These are phyloP conservation scores for Pleurotus citrinopileatus DNA, from an alignment of 768 basidiomycete genomes.

Conservation along the genomic window DNA sequence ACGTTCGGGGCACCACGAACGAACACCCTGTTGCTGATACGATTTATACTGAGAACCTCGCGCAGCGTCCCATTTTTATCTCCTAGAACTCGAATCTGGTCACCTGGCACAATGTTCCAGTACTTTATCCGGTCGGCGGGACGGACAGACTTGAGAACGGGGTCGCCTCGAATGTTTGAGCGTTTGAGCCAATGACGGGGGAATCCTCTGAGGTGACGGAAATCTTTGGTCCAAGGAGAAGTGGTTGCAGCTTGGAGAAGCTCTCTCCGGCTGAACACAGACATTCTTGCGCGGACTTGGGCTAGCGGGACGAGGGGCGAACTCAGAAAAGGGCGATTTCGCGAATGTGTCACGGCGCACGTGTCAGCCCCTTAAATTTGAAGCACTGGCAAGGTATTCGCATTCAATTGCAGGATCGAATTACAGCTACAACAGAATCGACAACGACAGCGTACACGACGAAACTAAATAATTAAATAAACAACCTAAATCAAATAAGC, in stretches of 20 bases:
- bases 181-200: conserved; percentile 53
- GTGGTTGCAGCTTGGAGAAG: conserved; percentile 48
- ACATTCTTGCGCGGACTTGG: background rate
- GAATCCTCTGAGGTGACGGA: conserved; percentile 61
- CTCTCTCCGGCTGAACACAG: conserved; percentile 20
- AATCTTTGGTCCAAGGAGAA: conserved; percentile 58
- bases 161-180: conserved; percentile 39
- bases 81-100: conserved; percentile 69
- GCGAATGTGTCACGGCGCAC: background rate
- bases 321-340: background rate
- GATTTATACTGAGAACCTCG: conserved; percentile 74
- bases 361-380: background rate
- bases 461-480: conserved; percentile 11
- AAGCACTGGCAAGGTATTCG: background rate
- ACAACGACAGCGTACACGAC: conserved; percentile 8
- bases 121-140: conserved; percentile 73
- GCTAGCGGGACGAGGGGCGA: background rate
- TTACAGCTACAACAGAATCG: conserved; percentile 9
- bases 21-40: conserved; percentile 65
- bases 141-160: conserved; percentile 49
- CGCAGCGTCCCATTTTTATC: conserved; percentile 57
- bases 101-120: conserved; percentile 89
- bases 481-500: background rate
- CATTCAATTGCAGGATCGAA: background rate
- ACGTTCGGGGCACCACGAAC: conserved; percentile 43